Evolutionary conservation across 768 basidiomycete genomes (phyloP), one percentile per base, ranked within the genome.

Genomic region (Ramaria rubella): DNA sequence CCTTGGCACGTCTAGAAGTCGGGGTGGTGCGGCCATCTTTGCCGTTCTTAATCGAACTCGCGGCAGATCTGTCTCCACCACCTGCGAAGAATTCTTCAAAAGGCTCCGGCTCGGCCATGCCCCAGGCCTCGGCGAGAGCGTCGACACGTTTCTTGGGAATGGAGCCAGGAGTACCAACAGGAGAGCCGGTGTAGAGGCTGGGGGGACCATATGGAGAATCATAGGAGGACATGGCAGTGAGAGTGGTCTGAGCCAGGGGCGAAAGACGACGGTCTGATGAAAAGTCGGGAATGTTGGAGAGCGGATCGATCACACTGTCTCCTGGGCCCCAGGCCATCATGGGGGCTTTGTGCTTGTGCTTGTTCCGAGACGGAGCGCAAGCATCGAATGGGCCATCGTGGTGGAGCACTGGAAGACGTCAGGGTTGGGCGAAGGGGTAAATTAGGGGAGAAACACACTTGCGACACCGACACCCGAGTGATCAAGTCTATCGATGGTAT

Each of bases 381-480:
- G 90, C 91, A 66, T 94, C 90, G 68, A 93, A 94, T 12, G 90
- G 91, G 29, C 90, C 90, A 64, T 93, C 91, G 65, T 94, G 90
- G 65, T 94, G 90, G 72, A 93, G 89, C 82, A 89, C 90, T 93
- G 61, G 49, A 50, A 68, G 63, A 54, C 62, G 64, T 63, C 50
- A 48, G 64, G 48, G 54, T 58, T 51, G 52, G 52, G 57, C 34
- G 46, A 59, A 43, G 33, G 19, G 34, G 58, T 31, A 52, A 36
- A 42, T 31, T 49, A 19, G 40, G 46, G 55, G 59, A 57, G 45
- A 33, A 45, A 80, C 89, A 61, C 66, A 91, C 90, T 89, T 56
- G 86, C 81, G 45, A 29, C 43, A 8, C 89, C 90, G 40, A 90
- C 86, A 64, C 90, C 86, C 17, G 87, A 87, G 58, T 82, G 87